phyloP scores from a whole-genome alignment of 1,284 basidiomycete genomes.

The Golubevia pallescens region DNA sequence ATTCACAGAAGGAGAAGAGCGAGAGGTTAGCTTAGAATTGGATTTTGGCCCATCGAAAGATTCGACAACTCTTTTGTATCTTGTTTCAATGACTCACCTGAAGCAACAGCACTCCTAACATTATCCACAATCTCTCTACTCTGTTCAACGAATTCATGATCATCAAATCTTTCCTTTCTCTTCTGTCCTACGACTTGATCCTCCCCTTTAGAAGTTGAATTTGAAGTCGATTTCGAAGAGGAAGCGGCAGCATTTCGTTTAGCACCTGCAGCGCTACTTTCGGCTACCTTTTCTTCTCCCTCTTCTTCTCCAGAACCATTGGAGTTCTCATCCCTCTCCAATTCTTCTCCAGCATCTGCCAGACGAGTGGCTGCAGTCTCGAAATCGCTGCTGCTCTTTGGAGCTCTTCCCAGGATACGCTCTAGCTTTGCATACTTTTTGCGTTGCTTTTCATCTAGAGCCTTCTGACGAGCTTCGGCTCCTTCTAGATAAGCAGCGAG shows the following conservation, averaged over 20 bases:
- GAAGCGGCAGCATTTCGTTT: constrained; percentile 66
- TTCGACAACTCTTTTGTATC: too few relatives aligned
- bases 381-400: constrained; percentile 53
- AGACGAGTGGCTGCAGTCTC: constrained; percentile 56
- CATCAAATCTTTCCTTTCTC: constrained; percentile 78
- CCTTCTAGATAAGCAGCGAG: constrained; percentile 86
- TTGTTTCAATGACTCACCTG: too few relatives aligned
- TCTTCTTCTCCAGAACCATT: constrained; percentile 25
- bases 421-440: constrained; percentile 85
- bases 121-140: constrained; percentile 88
- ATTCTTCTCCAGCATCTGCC: constrained; percentile 44
- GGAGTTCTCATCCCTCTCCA: constrained; percentile 22
- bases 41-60: too few relatives aligned
- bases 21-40: too few relatives aligned
- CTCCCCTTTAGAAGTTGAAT: constrained; percentile 1
- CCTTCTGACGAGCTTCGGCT: constrained; percentile 80
- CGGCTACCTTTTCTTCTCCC: constrained; percentile 20
- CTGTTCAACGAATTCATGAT: constrained; percentile 89
- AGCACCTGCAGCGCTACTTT: constrained; percentile 20
- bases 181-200: constrained; percentile 73
- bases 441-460: constrained; percentile 71
- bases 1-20: too few relatives aligned
- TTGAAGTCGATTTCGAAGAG: constrained; percentile 30
- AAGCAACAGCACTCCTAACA: constrained; percentile 86
- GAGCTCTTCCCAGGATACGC: constrained; percentile 44